phyloP scores from a whole-genome alignment of 176 grass and related monocot genomes.

The Eragrostis curvula region DNA sequence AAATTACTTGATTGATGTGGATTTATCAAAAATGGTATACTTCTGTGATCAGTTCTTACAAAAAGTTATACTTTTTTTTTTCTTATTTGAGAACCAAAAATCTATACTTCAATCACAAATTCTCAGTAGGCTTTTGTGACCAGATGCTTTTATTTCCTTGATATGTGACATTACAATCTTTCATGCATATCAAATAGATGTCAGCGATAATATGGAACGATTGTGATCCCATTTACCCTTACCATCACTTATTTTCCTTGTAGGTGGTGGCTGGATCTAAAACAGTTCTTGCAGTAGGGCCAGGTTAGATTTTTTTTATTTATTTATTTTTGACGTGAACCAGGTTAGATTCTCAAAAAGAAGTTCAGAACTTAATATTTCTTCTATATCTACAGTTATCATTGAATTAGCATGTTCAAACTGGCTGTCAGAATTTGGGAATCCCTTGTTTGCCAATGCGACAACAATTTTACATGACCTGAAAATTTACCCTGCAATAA shows the following conservation, averaged over 20 bases:
- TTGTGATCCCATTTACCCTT: conserved; percentile 5
- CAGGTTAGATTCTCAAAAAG: conserved; percentile 59
- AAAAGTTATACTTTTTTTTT: background rate
- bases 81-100: background rate
- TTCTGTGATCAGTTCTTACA: background rate
- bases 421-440: background rate
- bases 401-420: conserved; percentile 10
- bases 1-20: background rate
- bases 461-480: background rate
- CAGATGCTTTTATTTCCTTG: background rate
- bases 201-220: conserved; percentile 17
- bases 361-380: background rate
- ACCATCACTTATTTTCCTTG: conserved; percentile 21
- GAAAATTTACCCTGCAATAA: background rate
- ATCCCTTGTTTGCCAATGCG: background rate
- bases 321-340: no score
- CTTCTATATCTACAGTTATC: background rate
- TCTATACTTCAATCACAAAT: background rate
- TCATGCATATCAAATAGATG: background rate
- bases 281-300: conserved; percentile 95
- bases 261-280: conserved; percentile 90
- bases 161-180: background rate
- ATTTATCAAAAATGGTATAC: background rate
- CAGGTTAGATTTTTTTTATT: conserved; percentile 82
- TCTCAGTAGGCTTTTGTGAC: conserved; percentile 10